A percentile compares a stretch with the other conserved stretches of the same genome.
Evolutionary conservation across 768 basidiomycete genomes (phyloP).

Genomic region (Exsudoporus frostii): DNA sequence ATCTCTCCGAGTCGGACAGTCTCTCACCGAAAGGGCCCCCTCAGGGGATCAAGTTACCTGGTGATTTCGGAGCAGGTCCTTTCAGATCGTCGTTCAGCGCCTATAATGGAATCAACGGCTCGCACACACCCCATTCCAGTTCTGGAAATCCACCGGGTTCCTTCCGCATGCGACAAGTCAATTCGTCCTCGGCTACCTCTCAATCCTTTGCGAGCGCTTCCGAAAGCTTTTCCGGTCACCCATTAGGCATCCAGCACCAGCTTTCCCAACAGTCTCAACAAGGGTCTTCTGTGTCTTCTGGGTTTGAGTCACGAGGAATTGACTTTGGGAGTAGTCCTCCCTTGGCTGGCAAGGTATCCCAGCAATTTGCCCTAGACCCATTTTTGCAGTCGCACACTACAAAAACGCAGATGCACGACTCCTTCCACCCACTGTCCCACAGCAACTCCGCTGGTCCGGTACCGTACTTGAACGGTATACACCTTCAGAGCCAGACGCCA

Average conservation of each 20-base stretch:
- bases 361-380: conserved; percentile 33
- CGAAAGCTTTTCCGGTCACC: conserved; percentile 25
- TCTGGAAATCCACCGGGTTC: conserved; percentile 31
- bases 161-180: conserved; percentile 37
- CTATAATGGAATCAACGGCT: conserved; percentile 27
- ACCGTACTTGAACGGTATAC: conserved; percentile 40
- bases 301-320: conserved; percentile 28
- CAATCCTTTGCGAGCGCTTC: conserved; percentile 25
- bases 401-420: conserved; percentile 32
- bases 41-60: conserved; percentile 26
- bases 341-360: conserved; percentile 24
- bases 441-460: conserved; percentile 31
- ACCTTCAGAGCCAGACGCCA: conserved; percentile 69
- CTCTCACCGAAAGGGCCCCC: conserved; percentile 32
- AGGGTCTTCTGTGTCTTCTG: conserved; percentile 20
- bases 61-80: conserved; percentile 36
- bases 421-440: conserved; percentile 34
- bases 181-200: conserved; percentile 25
- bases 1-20: conserved; percentile 32
- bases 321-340: conserved; percentile 33
- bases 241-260: conserved; percentile 32
- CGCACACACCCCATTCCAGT: conserved; percentile 20
- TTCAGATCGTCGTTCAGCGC: conserved; percentile 37
- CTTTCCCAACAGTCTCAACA: conserved; percentile 37
- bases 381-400: conserved; percentile 30